These are phyloP conservation scores for Candida sonorensis DNA, from an alignment of 805 yeast genomes.

Conservation along the genomic window DNA sequence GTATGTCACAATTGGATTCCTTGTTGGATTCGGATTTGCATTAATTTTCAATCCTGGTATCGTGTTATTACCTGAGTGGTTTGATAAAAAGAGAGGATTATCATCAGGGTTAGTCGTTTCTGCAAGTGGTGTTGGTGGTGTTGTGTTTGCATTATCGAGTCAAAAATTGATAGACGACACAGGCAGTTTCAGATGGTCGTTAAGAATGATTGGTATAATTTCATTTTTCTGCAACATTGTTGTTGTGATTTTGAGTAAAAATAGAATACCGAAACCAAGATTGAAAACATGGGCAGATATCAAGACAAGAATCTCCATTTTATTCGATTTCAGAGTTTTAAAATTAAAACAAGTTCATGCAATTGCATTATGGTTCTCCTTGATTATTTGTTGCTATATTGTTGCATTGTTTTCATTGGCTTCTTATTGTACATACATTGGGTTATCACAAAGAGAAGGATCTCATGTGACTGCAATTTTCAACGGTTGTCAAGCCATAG, in stretches of 20 bases:
- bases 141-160: constrained; percentile 29
- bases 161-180: constrained; percentile 32
- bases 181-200: constrained; percentile 38
- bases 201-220: constrained; percentile 36
- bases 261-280: constrained; percentile 27
- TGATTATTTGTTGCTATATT: constrained; percentile 36
- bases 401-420: constrained; percentile 41
- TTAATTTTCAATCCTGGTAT: constrained; percentile 45
- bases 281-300: constrained; percentile 13
- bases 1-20: constrained; percentile 45
- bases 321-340: constrained; percentile 16
- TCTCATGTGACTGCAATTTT: constrained; percentile 39
- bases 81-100: constrained; percentile 38
- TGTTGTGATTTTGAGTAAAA: constrained; percentile 37
- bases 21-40: constrained; percentile 47
- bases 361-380: constrained; percentile 22
- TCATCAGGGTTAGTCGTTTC: constrained; percentile 34
- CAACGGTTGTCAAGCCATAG: constrained; percentile 41
- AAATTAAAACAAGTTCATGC: constrained; percentile 10
- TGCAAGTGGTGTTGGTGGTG: constrained; percentile 41
- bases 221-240: constrained; percentile 29
- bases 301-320: constrained; percentile 10
- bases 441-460: constrained; percentile 37
- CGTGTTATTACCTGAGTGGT: constrained; percentile 51
- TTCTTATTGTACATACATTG: constrained; percentile 42